Evolutionary conservation across 2,329 filamentous ascomycete genomes (phyloP).

Genomic region (Penicillium corylophilum): DNA sequence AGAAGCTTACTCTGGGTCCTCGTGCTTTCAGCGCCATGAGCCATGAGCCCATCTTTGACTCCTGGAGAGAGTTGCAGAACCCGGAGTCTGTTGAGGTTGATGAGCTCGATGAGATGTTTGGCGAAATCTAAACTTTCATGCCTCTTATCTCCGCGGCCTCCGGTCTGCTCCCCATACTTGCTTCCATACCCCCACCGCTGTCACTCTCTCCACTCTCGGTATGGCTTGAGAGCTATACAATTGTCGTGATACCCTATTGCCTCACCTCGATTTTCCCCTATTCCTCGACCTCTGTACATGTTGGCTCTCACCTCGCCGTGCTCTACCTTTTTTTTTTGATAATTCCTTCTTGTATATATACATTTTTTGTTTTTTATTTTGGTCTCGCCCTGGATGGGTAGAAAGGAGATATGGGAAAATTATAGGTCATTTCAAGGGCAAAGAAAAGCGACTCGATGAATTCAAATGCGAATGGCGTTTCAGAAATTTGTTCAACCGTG

Average conservation of each 20-base stretch:
- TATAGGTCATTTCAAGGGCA: conserved; percentile 12
- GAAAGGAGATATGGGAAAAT: conserved; percentile 11
- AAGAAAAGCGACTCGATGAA: conserved; percentile 15
- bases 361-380: conserved; percentile 12
- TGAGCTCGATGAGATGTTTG: conserved; percentile 85
- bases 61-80: conserved; percentile 64
- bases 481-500: neutral
- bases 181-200: conserved; percentile 3
- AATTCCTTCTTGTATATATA: conserved; percentile 28
- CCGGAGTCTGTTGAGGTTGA: conserved; percentile 90
- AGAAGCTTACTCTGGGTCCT: conserved; percentile 47
- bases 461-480: neutral
- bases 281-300: conserved; percentile 19
- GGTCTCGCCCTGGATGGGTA: conserved; percentile 25
- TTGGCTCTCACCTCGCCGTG: conserved; percentile 15
- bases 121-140: conserved; percentile 59
- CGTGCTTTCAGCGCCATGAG: conserved; percentile 28
- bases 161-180: conserved; percentile 1
- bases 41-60: conserved; percentile 44
- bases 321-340: conserved; percentile 9
- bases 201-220: conserved; percentile 21
- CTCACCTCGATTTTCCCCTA: conserved; percentile 6
- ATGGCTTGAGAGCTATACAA: conserved; percentile 9
- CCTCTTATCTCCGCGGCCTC: neutral
- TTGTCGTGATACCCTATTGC: conserved; percentile 12